A percentile compares a stretch with the other conserved stretches of the same genome.
Evolutionary conservation across 176 grass and related monocot species (phyloP).

Genomic region (Dendrocalamus sinicus): DNA sequence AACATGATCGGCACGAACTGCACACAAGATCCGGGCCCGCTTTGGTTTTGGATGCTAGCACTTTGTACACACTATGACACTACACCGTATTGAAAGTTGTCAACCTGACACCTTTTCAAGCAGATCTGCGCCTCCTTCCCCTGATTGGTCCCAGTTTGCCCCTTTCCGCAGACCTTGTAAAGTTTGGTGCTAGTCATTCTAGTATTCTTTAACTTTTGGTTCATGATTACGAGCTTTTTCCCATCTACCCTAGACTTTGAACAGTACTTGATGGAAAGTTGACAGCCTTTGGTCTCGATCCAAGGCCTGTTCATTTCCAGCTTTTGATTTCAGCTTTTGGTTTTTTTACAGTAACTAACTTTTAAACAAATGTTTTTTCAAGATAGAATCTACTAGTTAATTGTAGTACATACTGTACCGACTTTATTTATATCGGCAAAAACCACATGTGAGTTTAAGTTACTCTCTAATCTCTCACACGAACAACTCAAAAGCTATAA

Average conservation of each 20-base stretch:
- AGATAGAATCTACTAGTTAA: too few relatives aligned
- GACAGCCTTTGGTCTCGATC: background rate
- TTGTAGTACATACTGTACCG: too few relatives aligned
- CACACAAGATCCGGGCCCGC: conserved; percentile 11
- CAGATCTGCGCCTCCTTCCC: conserved; percentile 41
- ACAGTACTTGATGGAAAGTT: conserved; percentile 45
- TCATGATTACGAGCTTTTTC: conserved; percentile 21
- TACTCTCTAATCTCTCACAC: too few relatives aligned
- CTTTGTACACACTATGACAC: conserved; percentile 25
- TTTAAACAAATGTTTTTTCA: too few relatives aligned
- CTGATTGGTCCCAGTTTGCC: conserved; percentile 51
- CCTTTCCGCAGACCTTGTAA: conserved; percentile 49
- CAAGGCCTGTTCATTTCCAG: too few relatives aligned
- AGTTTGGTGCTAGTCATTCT: conserved; percentile 45
- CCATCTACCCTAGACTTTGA: conserved; percentile 5
- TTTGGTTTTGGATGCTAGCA: conserved; percentile 25
- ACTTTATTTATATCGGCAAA: too few relatives aligned
- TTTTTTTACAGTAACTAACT: too few relatives aligned
- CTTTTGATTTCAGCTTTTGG: too few relatives aligned
- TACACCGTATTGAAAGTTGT: conserved; percentile 40
- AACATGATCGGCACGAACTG: background rate
- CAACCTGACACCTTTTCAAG: conserved; percentile 55
- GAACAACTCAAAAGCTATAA: too few relatives aligned
- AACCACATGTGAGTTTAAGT: too few relatives aligned
- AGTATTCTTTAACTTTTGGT: conserved; percentile 44